Conservation (phyloP, 179 eudicot species). For the Monotropa hypopitys region DNA sequence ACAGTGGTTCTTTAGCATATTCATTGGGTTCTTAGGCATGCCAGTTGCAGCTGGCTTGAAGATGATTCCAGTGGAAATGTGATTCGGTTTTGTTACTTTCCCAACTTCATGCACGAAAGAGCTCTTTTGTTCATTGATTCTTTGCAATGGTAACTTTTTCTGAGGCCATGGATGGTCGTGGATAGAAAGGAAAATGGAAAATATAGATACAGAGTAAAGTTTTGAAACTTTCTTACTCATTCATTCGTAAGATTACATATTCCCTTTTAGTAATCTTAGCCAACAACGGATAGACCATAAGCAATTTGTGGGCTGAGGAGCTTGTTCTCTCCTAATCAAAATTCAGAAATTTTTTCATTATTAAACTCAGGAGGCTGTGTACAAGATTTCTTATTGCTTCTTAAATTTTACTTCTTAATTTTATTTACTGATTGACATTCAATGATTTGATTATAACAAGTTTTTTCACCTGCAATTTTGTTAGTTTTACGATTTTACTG, state of each 20-base stretch:
- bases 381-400: background rate
- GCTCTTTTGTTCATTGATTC: background rate
- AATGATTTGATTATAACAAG: background rate
- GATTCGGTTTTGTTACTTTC: background rate
- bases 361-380: background rate
- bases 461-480: background rate
- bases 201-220: background rate
- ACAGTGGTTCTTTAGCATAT: slow-evolving; percentile 44
- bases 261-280: background rate
- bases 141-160: background rate
- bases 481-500: background rate
- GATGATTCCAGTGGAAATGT: slow-evolving; percentile 37
- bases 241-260: background rate
- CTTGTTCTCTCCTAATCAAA: background rate
- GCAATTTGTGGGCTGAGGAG: background rate
- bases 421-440: background rate
- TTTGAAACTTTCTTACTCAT: background rate
- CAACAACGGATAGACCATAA: background rate
- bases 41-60: slow-evolving; percentile 46
- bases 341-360: background rate
- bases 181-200: background rate
- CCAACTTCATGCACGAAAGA: background rate
- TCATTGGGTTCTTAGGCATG: slow-evolving; percentile 47
- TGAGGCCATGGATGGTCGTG: background rate
- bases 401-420: background rate